phyloP scores from a whole-genome alignment of 2,329 filamentous ascomycete genomes.

The Trichoderma gracile region DNA sequence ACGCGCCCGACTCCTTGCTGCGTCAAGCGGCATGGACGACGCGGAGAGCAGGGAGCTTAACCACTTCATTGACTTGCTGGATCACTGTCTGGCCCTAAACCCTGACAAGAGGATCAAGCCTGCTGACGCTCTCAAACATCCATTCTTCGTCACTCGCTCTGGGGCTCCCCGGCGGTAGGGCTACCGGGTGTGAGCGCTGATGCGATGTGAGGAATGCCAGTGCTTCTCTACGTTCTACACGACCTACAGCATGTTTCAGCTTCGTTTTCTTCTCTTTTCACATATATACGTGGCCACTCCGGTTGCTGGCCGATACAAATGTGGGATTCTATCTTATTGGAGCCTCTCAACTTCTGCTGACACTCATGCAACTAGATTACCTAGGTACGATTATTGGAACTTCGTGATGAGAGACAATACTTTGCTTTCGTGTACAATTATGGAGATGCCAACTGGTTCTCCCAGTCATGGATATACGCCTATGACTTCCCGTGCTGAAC shows the following conservation, averaged over 20 bases:
- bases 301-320: background rate
- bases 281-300: background rate
- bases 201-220: background rate
- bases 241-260: background rate
- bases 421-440: conserved; percentile 1
- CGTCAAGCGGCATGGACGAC: conserved; percentile 71
- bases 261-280: background rate
- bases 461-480: no score
- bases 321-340: background rate
- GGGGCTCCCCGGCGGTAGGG: conserved; percentile 33
- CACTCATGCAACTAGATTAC: background rate
- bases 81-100: conserved; percentile 85
- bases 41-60: conserved; percentile 75
- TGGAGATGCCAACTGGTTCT: background rate
- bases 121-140: conserved; percentile 81
- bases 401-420: background rate
- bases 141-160: conserved; percentile 66
- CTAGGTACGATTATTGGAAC: background rate
- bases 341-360: background rate
- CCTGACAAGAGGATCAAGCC: conserved; percentile 90
- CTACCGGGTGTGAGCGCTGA: background rate
- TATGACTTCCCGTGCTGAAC: no score
- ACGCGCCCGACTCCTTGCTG: conserved; percentile 74
- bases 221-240: background rate
- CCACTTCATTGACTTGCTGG: conserved; percentile 82